Evolutionary conservation across 179 eudicot genomes (phyloP), one percentile per base, ranked within the genome.

Genomic region (Spinacia oleracea): DNA sequence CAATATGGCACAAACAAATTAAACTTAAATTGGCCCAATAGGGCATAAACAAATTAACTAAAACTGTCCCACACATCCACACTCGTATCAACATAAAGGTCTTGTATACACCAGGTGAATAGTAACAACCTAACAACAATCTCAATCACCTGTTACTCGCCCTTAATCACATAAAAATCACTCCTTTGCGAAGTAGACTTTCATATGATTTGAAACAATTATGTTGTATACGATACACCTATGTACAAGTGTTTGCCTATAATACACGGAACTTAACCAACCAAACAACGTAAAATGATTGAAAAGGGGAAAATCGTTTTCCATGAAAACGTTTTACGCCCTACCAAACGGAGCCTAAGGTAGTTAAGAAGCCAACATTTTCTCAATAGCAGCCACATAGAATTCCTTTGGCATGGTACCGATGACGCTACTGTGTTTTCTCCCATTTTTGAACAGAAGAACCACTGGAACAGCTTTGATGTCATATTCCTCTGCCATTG

Each of bases 371-470:
- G 86, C 62, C 48, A 93, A 83, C 75, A 86, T 85, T 85, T 83
- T 88, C 53, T 96, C 97, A 60, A 96, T 85, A 76, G 99, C 96
- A 82, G 90, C 83, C 71, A 89, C 84, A 74, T 91, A 93, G 84
- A 90, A 91, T 72, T 93, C 96, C 85, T 91, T 96, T 14, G 98
- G 99, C 99, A 93, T 93, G 72, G 97, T 93, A 11, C 98, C 97
- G 51, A 87, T 80, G 32, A 91, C 76, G 18, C 88, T 76, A 18
- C 80, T 87, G 5, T 81, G 72, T 82, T 85, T 93, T 84, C 74
- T 80, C 42, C 99, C 99, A 81, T 93, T 88, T 84, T 93, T 93
- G 86, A 96, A 96, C 75, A 96, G 83, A 82, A 95, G 76, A 58
- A 95, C 97, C 78, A 90, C 91, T 5, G 99, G 99, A 32, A 96